phyloP scores from a whole-genome alignment of 345 rosid species.

The Physaria fendleri region DNA sequence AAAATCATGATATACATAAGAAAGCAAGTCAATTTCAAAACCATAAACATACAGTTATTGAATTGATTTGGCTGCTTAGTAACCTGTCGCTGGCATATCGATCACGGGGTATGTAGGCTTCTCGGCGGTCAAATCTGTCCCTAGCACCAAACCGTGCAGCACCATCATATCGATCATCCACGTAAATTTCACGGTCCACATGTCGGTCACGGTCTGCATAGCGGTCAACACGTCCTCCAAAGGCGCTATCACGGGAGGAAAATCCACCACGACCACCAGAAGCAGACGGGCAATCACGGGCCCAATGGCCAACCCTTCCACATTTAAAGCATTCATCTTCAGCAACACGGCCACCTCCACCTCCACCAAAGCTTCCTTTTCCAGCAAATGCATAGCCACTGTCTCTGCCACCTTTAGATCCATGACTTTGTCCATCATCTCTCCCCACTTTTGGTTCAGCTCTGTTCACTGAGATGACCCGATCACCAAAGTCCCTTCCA shows the following conservation, averaged over 20 bases:
- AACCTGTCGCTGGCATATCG: conserved; percentile 78
- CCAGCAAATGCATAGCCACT: conserved; percentile 41
- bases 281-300: conserved; percentile 90
- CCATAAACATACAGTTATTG: not conserved
- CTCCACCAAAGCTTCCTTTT: conserved; percentile 31
- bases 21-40: not conserved
- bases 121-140: conserved; percentile 77
- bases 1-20: not conserved
- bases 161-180: conserved; percentile 90
- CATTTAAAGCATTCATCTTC: conserved; percentile 97
- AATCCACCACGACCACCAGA: conserved; percentile 75
- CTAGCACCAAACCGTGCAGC: conserved; percentile 71
- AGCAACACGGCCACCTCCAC: conserved; percentile 68
- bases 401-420: conserved; percentile 81
- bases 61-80: not conserved
- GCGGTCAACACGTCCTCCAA: conserved; percentile 76
- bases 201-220: conserved; percentile 46
- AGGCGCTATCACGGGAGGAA: conserved; percentile 57
- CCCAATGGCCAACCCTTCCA: conserved; percentile 96
- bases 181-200: conserved; percentile 70
- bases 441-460: conserved; percentile 86
- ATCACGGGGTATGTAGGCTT: conserved; percentile 67
- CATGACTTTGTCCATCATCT: conserved; percentile 60
- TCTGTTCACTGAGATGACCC: conserved; percentile 88
- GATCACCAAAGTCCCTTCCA: conserved; percentile 85